Base-by-base conservation (phyloP, 257 asterid genomes). In the Ajuga chamaepitys region DNA sequence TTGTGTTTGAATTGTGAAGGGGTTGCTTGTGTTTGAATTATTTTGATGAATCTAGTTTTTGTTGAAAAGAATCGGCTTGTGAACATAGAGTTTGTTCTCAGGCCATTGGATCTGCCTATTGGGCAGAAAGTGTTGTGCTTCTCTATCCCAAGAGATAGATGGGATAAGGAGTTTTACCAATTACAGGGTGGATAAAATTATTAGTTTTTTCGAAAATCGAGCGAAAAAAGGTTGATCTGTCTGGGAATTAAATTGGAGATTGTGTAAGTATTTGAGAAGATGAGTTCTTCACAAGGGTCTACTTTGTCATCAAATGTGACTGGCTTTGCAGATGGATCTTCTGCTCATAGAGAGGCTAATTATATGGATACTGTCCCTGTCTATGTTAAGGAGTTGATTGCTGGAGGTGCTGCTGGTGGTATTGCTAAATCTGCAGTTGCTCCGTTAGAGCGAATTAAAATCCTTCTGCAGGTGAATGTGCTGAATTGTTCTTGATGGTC, bases 391-490 rank as follows among this genome's bases (percentile, higher is more conserved):
- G 99, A 94, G 82, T 74, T 94, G 72, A 94, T 94, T 74, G 96
- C 99, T 66, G 99, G 99, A 16, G 99, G 98, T 37, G 81, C 95
- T 14, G 98, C 99, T 41, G 99, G 99, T 32, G 99, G 88, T 10
- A 48, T 90, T 69, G 93, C 99, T 25, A 94, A 94, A 77, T 90
- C 99, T 18, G 88, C 82, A 0, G 95, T 94, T 77, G 97, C 99
- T 64, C 99, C 99, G 0, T 74, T 94, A 71, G 99, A 94, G 64
- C 87, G 97, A 38, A 85, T 76, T 14, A 94, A 94, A 62, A 94
- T 94, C 75, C 99, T 94, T 73, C 70, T 94, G 75, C 99, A 94
- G 99, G 99, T 88, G 63, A 73, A 47, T 32, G 38, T 46, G 10
- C 35, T 42, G 13, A 14, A 34, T 32, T 66, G 63, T 28, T 37